Evolutionary conservation across 2,329 filamentous ascomycete species (phyloP).

Genomic region (Aspergillus brunneoviolaceus): DNA sequence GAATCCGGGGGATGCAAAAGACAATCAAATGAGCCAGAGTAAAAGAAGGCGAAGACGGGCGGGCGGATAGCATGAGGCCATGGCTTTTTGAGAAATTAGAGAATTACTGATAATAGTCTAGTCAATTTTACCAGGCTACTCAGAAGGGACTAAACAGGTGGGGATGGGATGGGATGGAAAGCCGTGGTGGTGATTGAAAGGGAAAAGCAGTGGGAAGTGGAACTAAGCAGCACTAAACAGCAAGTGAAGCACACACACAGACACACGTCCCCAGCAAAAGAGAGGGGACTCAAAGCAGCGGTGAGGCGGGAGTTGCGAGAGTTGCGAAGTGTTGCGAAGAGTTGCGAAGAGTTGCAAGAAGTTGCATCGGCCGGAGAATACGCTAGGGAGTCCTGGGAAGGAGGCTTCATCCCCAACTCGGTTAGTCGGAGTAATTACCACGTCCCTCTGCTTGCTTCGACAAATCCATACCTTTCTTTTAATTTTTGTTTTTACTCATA

Average conservation of each 20-base stretch:
- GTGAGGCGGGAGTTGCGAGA: conserved; percentile 34
- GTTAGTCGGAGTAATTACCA: neutral
- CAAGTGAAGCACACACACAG: conserved; percentile 8
- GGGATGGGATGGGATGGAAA: conserved; percentile 20
- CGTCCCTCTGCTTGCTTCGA: neutral
- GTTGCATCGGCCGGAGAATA: conserved; percentile 30
- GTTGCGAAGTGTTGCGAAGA: too few species aligned
- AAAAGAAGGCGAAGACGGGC: conserved; percentile 28
- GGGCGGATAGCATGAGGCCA: conserved; percentile 35
- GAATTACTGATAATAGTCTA: neutral
- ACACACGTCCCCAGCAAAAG: conserved; percentile 6
- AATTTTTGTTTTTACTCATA: neutral
- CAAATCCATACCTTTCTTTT: neutral
- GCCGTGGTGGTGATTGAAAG: conserved; percentile 34
- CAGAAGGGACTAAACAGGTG: neutral
- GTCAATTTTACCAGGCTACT: neutral
- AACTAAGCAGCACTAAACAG: too few species aligned
- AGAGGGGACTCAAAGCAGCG: conserved; percentile 35
- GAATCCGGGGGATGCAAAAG: conserved; percentile 26
- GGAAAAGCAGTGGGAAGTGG: too few species aligned
- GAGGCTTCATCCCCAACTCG: conserved; percentile 24
- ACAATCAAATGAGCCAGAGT: neutral
- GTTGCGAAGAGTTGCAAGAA: neutral
- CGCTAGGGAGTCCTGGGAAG: conserved; percentile 39
- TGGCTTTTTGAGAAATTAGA: conserved; percentile 9